Conservation (phyloP, 768 basidiomycete genomes). For the Gymnopilus dilepis region DNA sequence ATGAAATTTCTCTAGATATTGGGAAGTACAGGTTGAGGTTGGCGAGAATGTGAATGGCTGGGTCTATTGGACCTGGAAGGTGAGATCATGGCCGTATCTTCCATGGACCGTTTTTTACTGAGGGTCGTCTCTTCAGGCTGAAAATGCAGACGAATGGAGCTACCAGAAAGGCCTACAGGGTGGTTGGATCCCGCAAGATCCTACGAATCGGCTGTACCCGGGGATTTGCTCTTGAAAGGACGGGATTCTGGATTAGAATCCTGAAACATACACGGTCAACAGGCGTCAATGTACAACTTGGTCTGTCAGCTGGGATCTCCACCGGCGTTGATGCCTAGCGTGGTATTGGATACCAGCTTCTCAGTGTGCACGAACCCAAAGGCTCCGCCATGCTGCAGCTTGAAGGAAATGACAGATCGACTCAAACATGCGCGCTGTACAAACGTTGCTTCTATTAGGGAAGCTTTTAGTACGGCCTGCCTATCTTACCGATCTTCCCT, state of each 20-base stretch:
- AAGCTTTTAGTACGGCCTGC: not conserved
- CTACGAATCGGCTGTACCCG: conserved; percentile 68
- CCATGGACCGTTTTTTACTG: too few species aligned
- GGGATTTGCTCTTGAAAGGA: conserved; percentile 51
- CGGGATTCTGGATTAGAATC: too few species aligned
- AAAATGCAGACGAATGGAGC: conserved; percentile 78
- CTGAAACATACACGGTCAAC: too few species aligned
- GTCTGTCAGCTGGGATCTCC: too few species aligned
- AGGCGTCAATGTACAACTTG: too few species aligned
- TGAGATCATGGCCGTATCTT: conserved; percentile 35
- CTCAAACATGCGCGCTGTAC: not conserved
- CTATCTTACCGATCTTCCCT: not conserved
- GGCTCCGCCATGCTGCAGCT: too few species aligned
- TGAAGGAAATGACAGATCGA: not conserved
- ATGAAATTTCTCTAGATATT: conserved; percentile 53
- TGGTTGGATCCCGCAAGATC: conserved; percentile 79
- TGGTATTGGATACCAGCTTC: too few species aligned
- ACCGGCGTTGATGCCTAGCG: too few species aligned
- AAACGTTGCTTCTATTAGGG: not conserved
- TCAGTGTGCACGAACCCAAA: too few species aligned
- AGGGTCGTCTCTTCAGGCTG: conserved; percentile 34
- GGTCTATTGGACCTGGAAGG: conserved; percentile 85
- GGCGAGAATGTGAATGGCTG: conserved; percentile 76
- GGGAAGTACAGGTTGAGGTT: conserved; percentile 79
- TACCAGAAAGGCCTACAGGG: conserved; percentile 75